Evolutionary conservation across 208 protist genomes (phyloP).

Genomic region (Zelonia costaricensis): DNA sequence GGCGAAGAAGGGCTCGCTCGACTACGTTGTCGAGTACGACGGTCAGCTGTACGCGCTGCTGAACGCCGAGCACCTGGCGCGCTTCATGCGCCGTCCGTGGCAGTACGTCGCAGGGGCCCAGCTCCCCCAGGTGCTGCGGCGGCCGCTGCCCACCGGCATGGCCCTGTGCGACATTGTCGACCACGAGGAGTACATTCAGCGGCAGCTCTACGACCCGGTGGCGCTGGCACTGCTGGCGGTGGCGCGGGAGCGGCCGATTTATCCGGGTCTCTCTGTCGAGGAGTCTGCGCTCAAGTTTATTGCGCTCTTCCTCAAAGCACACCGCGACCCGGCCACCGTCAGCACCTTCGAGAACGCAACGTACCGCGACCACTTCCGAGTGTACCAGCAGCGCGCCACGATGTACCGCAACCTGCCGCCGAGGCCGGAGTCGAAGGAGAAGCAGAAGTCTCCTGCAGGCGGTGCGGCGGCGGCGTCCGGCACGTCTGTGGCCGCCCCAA

Average conservation of each 20-base stretch:
- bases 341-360: constrained; percentile 61
- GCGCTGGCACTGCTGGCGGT: constrained; percentile 82
- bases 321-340: constrained; percentile 59
- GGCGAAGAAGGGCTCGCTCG: constrained; percentile 56
- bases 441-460: not conserved
- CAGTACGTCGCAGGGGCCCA: constrained; percentile 67
- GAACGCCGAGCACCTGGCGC: constrained; percentile 45
- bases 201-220: constrained; percentile 84
- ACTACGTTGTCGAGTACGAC: constrained; percentile 79
- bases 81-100: constrained; percentile 87
- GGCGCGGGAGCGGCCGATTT: constrained; percentile 64
- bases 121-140: constrained; percentile 67
- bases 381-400: constrained; percentile 59
- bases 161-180: constrained; percentile 17
- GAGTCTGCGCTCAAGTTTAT: constrained; percentile 91
- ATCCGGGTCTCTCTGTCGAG: constrained; percentile 79
- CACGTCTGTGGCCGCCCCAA: not conserved
- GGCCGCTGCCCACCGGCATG: constrained; percentile 50
- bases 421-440: not conserved
- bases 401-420: constrained; percentile 42
- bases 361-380: constrained; percentile 64
- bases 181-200: constrained; percentile 81
- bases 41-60: constrained; percentile 70
- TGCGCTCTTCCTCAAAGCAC: constrained; percentile 87
- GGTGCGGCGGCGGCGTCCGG: not conserved